Conservation (phyloP, 2,329 filamentous ascomycete species). For the Botryosphaeria dothidea region DNA sequence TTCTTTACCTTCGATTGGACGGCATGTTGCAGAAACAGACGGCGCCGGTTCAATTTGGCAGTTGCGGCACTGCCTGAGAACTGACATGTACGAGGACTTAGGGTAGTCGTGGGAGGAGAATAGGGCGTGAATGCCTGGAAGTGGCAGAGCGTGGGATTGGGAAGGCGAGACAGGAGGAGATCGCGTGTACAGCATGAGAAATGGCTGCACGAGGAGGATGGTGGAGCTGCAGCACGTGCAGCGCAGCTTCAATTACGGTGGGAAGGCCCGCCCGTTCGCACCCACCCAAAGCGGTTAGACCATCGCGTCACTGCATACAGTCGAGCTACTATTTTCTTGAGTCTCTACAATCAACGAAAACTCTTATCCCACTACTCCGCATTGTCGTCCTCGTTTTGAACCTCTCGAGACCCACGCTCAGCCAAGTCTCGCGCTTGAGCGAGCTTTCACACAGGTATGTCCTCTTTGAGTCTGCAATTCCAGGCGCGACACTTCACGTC, state of each 20-base stretch:
- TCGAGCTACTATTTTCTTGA: conserved; percentile 6
- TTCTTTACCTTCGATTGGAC: no score
- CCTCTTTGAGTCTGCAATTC: not conserved
- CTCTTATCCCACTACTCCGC: not conserved
- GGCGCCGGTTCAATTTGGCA: no score
- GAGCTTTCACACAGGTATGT: not conserved
- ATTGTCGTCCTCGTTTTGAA: not conserved
- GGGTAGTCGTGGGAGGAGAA: no score
- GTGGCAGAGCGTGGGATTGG: no score
- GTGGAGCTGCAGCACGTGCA: not conserved
- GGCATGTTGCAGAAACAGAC: no score
- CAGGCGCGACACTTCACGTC: not conserved
- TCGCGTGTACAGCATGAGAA: no score
- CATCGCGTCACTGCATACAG: not conserved
- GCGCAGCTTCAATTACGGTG: not conserved
- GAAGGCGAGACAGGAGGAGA: no score
- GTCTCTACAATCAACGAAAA: not conserved
- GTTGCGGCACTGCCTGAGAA: no score
- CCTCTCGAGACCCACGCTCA: not conserved
- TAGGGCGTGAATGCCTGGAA: no score
- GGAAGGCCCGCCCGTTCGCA: conserved; percentile 1
- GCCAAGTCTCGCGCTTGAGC: not conserved
- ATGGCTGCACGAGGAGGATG: not conserved
- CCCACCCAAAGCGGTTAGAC: conserved; percentile 4
- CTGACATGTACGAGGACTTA: no score